Evolutionary conservation across 768 basidiomycete genomes (phyloP), one percentile per base, ranked within the genome.

Genomic region (Kwoniella sp.): DNA sequence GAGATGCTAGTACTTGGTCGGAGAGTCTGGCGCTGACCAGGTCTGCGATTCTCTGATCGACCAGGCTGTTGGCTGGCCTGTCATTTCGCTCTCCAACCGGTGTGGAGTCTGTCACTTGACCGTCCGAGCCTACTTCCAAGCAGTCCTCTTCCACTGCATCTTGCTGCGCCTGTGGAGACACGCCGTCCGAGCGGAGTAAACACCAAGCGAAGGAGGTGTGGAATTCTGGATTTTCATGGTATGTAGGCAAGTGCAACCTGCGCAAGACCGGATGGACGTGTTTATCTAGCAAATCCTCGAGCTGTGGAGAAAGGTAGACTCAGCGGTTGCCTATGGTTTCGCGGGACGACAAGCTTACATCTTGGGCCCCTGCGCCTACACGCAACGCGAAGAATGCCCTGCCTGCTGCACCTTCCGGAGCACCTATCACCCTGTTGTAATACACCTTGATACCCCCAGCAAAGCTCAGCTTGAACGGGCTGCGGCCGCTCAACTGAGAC

Each of bases 141-240:
- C n/a, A n/a, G n/a, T n/a, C n/a, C n/a, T n/a, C n/a, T n/a, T n/a
- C n/a, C n/a, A n/a, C n/a, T n/a, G n/a, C n/a, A n/a, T n/a, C n/a
- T n/a, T n/a, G n/a, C n/a, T n/a, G n/a, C n/a, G n/a, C n/a, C n/a
- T n/a, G n/a, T n/a, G n/a, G n/a, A n/a, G n/a, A n/a, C n/a, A n/a
- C n/a, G n/a, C n/a, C n/a, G n/a, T n/a, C n/a, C n/a, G n/a, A n/a
- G n/a, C n/a, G n/a, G n/a, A 89, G 80, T 37, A 89, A 78, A 12
- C 84, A 83, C 91, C 92, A 95, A 9, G 84, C 89, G 48, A 95
- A 83, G 2, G 89, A 92, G 11, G 86, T 80, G 68, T 96, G 92
- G 65, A 91, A 95, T 38, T 84, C 82, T 17, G 92, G 89, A 26
- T 81, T 76, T 28, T 76, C 65, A 74, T 96, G 93, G 73, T 88